Evolutionary conservation across 352 stramenopile species (phyloP).

Genomic region (Peronospora tabacina): DNA sequence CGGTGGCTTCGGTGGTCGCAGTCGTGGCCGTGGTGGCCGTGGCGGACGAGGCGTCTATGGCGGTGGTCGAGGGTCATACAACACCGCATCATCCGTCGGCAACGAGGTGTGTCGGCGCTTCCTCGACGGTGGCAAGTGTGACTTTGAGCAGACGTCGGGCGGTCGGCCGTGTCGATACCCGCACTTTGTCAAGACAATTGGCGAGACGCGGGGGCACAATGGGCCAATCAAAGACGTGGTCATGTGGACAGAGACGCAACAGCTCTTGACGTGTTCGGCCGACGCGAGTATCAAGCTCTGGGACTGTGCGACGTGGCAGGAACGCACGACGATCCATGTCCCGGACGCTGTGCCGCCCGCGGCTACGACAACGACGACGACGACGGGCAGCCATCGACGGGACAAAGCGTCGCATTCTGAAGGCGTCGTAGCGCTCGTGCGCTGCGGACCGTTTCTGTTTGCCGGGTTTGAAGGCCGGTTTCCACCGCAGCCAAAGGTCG

Average conservation of each 20-base stretch:
- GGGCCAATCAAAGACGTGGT: conserved; percentile 69
- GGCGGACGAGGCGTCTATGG: conserved; percentile 22
- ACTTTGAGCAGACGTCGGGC: conserved; percentile 37
- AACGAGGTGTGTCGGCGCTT: conserved; percentile 66
- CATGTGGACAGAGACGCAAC: conserved; percentile 63
- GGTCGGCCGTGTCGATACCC: conserved; percentile 57
- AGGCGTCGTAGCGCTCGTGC: conserved; percentile 58
- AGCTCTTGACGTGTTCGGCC: conserved; percentile 65
- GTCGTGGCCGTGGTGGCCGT: conserved; percentile 41
- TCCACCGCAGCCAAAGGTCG: conserved; percentile 43
- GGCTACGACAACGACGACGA: conserved; percentile 8
- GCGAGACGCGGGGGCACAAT: conserved; percentile 64
- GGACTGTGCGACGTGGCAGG: conserved; percentile 75
- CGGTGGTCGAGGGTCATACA: conserved; percentile 31
- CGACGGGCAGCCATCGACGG: conserved; percentile 9
- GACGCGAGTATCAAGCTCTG: conserved; percentile 78
- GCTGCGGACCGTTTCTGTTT: conserved; percentile 73
- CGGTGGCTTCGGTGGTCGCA: conserved; percentile 56
- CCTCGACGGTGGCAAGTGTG: conserved; percentile 60
- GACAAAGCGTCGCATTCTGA: conserved; percentile 30
- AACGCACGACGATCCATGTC: conserved; percentile 68
- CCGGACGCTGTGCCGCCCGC: conserved; percentile 21
- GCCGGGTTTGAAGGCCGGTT: conserved; percentile 70
- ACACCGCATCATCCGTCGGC: conserved; percentile 27
- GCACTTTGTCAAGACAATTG: conserved; percentile 82